Percentiles rank a stretch among this genome's conserved stretches.
Conservation (phyloP, 371 early-diverging fungal species). For the Actinomucor elegans region DNA sequence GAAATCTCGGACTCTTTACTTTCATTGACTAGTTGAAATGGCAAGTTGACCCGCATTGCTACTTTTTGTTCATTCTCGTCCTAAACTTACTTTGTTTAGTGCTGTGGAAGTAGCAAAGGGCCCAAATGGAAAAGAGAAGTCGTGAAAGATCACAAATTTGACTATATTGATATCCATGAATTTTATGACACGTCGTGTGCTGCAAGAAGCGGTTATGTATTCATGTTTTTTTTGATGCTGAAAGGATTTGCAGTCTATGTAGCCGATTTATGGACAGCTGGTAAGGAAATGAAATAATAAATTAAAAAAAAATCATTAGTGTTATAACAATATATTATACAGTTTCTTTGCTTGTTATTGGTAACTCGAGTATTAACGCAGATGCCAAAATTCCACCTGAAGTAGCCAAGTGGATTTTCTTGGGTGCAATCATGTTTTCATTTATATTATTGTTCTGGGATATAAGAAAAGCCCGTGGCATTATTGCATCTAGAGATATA, state of each 20-base stretch:
- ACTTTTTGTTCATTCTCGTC: neutral
- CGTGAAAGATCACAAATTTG: slow-evolving; percentile 88
- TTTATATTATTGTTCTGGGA: slow-evolving; percentile 77
- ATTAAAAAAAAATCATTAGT: neutral
- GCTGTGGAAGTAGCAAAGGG: slow-evolving; percentile 23
- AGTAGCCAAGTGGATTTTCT: slow-evolving; percentile 63
- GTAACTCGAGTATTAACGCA: slow-evolving; percentile 58
- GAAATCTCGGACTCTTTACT: too few relatives aligned
- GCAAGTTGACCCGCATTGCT: neutral
- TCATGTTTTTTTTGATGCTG: slow-evolving; percentile 72
- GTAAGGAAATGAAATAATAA: slow-evolving; percentile 42
- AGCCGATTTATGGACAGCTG: slow-evolving; percentile 72
- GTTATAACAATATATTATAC: neutral
- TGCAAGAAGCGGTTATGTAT: slow-evolving; percentile 54
- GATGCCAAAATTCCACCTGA: slow-evolving; percentile 46
- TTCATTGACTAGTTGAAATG: neutral
- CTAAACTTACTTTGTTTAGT: neutral
- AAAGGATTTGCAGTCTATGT: slow-evolving; percentile 77
- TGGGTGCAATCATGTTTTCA: slow-evolving; percentile 73
- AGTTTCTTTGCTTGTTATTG: slow-evolving; percentile 28
- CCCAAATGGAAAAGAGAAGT: slow-evolving; percentile 82
- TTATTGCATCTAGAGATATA: slow-evolving; percentile 74
- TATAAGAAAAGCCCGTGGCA: slow-evolving; percentile 64
- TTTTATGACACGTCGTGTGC: slow-evolving; percentile 59
- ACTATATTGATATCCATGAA: slow-evolving; percentile 84